Conservation (phyloP, 768 basidiomycete species). For the Phylloporus sp. region DNA sequence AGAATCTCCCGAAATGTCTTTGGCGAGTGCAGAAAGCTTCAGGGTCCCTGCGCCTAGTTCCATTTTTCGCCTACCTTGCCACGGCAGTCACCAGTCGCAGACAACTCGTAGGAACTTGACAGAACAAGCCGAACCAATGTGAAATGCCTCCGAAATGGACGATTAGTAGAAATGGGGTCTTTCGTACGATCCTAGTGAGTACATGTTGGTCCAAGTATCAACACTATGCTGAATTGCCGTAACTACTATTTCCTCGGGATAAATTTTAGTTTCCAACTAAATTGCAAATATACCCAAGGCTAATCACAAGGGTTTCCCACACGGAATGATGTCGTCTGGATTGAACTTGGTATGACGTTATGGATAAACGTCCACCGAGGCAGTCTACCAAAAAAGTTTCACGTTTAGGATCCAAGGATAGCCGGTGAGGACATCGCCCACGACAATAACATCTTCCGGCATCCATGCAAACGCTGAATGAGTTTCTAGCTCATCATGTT, state of each 20-base stretch:
- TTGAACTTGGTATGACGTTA: background rate
- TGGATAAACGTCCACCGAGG: background rate
- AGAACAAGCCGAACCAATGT: background rate
- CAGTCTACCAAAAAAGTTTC: too few species aligned
- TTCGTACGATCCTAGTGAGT: too few species aligned
- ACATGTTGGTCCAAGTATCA: too few species aligned
- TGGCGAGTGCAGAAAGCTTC: background rate
- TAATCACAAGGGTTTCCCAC: background rate
- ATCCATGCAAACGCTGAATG: background rate
- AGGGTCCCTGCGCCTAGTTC: background rate
- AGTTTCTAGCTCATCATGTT: background rate
- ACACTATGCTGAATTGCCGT: too few species aligned
- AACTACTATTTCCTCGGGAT: too few species aligned
- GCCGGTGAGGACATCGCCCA: too few species aligned
- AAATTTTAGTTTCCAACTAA: background rate
- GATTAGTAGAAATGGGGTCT: too few species aligned
- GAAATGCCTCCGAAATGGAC: too few species aligned
- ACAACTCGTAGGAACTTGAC: background rate
- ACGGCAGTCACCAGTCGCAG: background rate
- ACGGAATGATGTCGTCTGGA: background rate
- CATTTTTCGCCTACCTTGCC: background rate
- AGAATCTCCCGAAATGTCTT: background rate
- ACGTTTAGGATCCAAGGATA: too few species aligned
- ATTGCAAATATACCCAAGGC: background rate
- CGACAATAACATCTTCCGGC: background rate